A percentile compares a stretch with the other conserved stretches of the same genome.
phyloP scores from a whole-genome alignment of 2,329 filamentous ascomycete species.

The Fusarium xyrophilum region DNA sequence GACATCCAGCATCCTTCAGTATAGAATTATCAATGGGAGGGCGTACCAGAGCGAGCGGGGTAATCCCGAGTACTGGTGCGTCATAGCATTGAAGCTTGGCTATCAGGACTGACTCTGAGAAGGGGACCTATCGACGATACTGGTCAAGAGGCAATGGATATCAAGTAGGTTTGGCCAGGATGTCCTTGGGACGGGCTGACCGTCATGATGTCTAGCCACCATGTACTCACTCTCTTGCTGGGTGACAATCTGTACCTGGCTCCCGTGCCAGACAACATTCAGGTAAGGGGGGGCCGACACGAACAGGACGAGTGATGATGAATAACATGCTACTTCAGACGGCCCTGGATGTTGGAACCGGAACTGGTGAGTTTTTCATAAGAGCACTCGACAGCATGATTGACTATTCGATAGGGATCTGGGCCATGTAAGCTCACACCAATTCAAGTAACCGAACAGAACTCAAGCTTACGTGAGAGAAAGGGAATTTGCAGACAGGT shows the following conservation, averaged over 20 bases:
- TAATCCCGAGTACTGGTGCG: slow-evolving; percentile 4
- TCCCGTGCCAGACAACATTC: neutral
- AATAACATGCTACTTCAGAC: neutral
- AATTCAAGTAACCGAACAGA: no score
- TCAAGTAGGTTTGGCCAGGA: neutral
- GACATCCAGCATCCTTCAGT: neutral
- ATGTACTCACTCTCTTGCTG: neutral
- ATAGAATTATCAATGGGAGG: neutral
- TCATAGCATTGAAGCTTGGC: accelerated
- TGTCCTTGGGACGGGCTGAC: neutral
- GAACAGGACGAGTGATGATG: no score
- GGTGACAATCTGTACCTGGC: neutral
- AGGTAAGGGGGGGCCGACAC: neutral
- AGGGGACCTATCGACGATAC: slow-evolving; percentile 4
- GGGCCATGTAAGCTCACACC: neutral
- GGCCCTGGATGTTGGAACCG: neutral
- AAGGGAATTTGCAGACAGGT: slow-evolving; percentile 7
- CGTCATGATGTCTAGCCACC: accelerated
- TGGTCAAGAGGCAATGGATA: neutral
- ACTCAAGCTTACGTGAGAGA: accelerated
- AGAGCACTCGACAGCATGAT: accelerated
- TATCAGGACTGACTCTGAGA: neutral
- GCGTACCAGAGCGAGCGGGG: neutral
- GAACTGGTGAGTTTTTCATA: neutral
- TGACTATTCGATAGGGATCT: neutral